phyloP scores from a whole-genome alignment of 2,329 filamentous ascomycete genomes.

The Aspergillus luchuensis region DNA sequence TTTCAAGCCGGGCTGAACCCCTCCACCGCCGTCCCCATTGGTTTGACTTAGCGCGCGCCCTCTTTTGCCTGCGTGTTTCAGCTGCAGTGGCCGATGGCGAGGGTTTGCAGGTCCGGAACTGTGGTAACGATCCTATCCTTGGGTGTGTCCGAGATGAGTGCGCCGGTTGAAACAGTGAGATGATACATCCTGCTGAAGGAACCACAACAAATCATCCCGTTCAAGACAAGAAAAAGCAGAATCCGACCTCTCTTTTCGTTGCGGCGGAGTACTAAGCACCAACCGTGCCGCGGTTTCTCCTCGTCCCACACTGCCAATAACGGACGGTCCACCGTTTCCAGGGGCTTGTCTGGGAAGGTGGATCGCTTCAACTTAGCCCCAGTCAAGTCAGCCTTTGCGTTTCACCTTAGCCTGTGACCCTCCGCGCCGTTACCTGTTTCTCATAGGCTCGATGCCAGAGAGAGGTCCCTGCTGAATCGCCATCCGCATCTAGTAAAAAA shows the following conservation, averaged over 20 bases:
- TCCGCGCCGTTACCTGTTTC: slow-evolving; percentile 15
- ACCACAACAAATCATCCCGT: neutral
- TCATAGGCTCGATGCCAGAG: slow-evolving; percentile 15
- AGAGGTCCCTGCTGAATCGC: slow-evolving; percentile 20
- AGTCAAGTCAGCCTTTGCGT: slow-evolving; percentile 17
- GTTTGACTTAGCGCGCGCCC: slow-evolving; percentile 21
- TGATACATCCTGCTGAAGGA: neutral
- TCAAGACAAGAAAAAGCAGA: neutral
- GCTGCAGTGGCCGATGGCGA: slow-evolving; percentile 11
- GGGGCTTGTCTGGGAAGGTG: slow-evolving; percentile 14
- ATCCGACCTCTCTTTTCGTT: neutral
- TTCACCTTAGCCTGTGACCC: slow-evolving; percentile 16
- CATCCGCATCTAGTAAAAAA: slow-evolving; percentile 24
- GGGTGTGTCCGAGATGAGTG: neutral
- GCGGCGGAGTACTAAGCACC: neutral
- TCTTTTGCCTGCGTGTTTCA: slow-evolving; percentile 28
- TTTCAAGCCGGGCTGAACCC: slow-evolving; percentile 29
- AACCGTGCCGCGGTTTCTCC: slow-evolving; percentile 3
- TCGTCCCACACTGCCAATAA: slow-evolving; percentile 8
- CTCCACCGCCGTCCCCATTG: slow-evolving; percentile 14
- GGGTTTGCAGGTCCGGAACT: neutral
- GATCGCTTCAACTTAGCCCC: slow-evolving; percentile 14
- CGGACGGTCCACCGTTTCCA: slow-evolving; percentile 9
- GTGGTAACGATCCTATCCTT: neutral
- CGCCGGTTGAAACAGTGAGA: neutral